phyloP scores from a whole-genome alignment of 805 yeast species.

The Candida nitratophila region DNA sequence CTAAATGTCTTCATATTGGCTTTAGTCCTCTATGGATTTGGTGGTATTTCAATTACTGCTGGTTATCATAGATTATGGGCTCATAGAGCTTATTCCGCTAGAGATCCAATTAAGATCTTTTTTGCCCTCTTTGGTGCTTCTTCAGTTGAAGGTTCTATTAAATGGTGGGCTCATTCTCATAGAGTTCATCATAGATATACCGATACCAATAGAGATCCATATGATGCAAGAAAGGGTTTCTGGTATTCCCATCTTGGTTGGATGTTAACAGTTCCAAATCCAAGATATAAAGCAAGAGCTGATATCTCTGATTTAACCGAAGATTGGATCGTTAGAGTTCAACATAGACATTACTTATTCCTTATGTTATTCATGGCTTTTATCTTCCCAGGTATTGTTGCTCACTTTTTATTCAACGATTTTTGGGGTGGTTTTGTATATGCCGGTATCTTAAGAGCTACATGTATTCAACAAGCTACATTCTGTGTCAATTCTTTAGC shows the following conservation, averaged over 20 bases:
- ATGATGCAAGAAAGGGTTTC: constrained; percentile 77
- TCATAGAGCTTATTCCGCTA: constrained; percentile 65
- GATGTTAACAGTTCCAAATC: constrained; percentile 78
- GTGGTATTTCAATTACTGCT: constrained; percentile 75
- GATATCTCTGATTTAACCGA: constrained; percentile 72
- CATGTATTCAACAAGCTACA: constrained; percentile 74
- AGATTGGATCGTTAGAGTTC: constrained; percentile 75
- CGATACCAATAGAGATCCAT: constrained; percentile 77
- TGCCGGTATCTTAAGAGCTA: constrained; percentile 66
- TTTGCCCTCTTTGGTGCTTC: constrained; percentile 79
- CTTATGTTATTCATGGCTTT: constrained; percentile 58
- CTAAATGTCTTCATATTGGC: constrained; percentile 40
- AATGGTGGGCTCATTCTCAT: constrained; percentile 87
- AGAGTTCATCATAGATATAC: constrained; percentile 84
- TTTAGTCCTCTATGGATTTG: constrained; percentile 43
- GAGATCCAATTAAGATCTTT: constrained; percentile 51
- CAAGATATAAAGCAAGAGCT: constrained; percentile 74
- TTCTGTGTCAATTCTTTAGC: constrained; percentile 83
- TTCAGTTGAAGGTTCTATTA: constrained; percentile 76
- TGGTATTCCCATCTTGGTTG: constrained; percentile 85
- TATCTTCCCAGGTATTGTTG: constrained; percentile 51
- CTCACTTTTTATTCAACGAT: constrained; percentile 52
- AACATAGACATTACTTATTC: constrained; percentile 68
- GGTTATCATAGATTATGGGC: constrained; percentile 81
- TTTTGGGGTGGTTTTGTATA: constrained; percentile 68